phyloP scores from a whole-genome alignment of 2,329 filamentous ascomycete genomes.

The Celoporthe dispersa region DNA sequence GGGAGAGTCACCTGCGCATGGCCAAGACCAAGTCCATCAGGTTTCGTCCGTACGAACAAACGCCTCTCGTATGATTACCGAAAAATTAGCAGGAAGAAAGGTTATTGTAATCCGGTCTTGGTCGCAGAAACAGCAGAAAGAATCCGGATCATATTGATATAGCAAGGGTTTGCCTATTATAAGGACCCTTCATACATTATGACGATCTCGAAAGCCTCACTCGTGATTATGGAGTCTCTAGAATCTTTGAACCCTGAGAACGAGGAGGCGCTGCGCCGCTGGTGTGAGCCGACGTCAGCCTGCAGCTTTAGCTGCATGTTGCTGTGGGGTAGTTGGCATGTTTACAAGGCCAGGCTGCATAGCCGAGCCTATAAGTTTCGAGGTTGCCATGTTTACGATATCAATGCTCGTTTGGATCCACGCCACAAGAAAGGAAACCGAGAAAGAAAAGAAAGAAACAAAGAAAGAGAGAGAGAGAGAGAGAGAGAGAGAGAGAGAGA shows the following conservation, averaged over 20 bases:
- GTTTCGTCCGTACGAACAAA: not conserved
- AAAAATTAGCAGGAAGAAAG: not conserved
- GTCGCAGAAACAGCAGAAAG: not conserved
- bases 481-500: too few species aligned
- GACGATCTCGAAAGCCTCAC: not conserved
- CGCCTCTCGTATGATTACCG: not conserved
- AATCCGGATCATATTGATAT: not conserved
- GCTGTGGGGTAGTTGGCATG: not conserved
- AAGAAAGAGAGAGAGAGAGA: too few species aligned
- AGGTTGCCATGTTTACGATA: too few species aligned
- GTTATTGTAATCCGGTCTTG: not conserved
- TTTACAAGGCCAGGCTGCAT: not conserved
- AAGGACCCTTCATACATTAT: not conserved
- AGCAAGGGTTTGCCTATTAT: not conserved
- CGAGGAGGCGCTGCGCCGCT: not conserved
- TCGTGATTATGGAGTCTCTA: not conserved
- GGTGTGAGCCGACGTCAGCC: constrained; percentile 15
- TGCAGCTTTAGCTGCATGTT: constrained; percentile 8
- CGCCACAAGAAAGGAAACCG: too few species aligned
- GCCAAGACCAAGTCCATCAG: constrained; percentile 3
- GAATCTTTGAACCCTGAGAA: not conserved
- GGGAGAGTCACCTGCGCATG: not conserved
- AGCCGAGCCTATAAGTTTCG: not conserved
- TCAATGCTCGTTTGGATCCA: too few species aligned
- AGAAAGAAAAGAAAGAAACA: too few species aligned